phyloP scores from a whole-genome alignment of 495 filamentous ascomycete genomes.

The Penicillium verhagenii region DNA sequence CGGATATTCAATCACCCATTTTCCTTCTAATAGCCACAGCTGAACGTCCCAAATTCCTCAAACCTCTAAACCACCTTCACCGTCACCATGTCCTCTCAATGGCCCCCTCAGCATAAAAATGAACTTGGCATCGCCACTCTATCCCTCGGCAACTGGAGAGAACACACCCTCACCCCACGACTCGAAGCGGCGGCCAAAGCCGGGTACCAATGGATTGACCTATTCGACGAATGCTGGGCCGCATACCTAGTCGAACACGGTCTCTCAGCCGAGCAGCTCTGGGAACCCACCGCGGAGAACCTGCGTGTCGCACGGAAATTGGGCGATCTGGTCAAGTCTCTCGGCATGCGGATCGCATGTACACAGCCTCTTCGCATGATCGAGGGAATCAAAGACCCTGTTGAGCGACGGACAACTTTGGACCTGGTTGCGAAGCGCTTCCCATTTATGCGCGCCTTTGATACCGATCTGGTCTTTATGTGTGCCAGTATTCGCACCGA shows the following conservation, averaged over 20 bases:
- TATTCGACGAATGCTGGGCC: conserved; percentile 42
- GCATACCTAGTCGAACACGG: conserved; percentile 30
- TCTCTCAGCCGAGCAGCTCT: conserved; percentile 23
- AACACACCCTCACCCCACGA: conserved; percentile 27
- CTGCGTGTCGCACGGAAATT: conserved; percentile 28
- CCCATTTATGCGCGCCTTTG: conserved; percentile 38
- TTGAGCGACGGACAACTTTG: conserved; percentile 18
- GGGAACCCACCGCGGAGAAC: conserved; percentile 30
- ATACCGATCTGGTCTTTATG: conserved; percentile 36
- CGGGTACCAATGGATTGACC: conserved; percentile 34
- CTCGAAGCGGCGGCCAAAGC: conserved; percentile 31
- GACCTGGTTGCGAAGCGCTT: conserved; percentile 33
- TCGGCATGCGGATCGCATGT: conserved; percentile 33
- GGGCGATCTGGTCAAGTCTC: conserved; percentile 26
- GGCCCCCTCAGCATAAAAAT: conserved; percentile 16
- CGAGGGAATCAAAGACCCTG: conserved; percentile 29
- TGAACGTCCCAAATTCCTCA: background rate
- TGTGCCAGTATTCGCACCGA: conserved; percentile 34
- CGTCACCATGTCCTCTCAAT: conserved; percentile 13
- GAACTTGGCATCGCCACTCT: conserved; percentile 32
- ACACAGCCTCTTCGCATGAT: conserved; percentile 34
- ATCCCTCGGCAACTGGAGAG: conserved; percentile 32
- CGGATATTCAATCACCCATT: conserved; percentile 22
- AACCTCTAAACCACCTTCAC: background rate
- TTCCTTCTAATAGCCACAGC: background rate